phyloP scores from a whole-genome alignment of 495 filamentous ascomycete species.

The Neurospora sp. region DNA sequence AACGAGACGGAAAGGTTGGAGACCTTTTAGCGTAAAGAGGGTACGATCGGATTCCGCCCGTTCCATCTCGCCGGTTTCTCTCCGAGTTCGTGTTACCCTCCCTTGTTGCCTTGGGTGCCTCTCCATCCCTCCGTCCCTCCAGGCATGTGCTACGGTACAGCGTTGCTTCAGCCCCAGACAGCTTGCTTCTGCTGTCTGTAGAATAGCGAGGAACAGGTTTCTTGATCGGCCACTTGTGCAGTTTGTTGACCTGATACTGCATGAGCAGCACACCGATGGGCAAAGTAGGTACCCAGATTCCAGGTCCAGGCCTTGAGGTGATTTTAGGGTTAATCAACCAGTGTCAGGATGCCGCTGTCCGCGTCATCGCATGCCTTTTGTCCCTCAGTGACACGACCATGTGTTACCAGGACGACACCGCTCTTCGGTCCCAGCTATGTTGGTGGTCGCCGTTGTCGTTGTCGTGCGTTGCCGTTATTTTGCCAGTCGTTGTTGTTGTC shows the following conservation, averaged over 20 bases:
- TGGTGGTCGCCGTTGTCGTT: neutral
- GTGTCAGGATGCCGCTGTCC: neutral
- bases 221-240: neutral
- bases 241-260: constrained; percentile 3
- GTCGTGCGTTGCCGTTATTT: neutral
- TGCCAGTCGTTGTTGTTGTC: neutral
- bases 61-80: constrained; percentile 4
- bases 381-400: neutral
- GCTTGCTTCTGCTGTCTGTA: neutral
- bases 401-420: neutral
- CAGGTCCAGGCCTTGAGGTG: neutral
- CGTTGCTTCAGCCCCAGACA: constrained; percentile 2
- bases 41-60: neutral
- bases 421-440: neutral
- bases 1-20: neutral
- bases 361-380: neutral
- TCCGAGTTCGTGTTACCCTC: constrained; percentile 1
- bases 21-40: neutral
- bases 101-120: neutral
- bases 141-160: neutral
- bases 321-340: neutral
- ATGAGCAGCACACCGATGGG: neutral
- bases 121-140: neutral
- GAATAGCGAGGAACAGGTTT: neutral
- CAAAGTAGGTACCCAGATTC: neutral